Evolutionary conservation across 225 moss, liverwort and hornwort species (phyloP), one percentile per base, ranked within the genome.

Genomic region (Bryoerythrophyllum caledonicum): DNA sequence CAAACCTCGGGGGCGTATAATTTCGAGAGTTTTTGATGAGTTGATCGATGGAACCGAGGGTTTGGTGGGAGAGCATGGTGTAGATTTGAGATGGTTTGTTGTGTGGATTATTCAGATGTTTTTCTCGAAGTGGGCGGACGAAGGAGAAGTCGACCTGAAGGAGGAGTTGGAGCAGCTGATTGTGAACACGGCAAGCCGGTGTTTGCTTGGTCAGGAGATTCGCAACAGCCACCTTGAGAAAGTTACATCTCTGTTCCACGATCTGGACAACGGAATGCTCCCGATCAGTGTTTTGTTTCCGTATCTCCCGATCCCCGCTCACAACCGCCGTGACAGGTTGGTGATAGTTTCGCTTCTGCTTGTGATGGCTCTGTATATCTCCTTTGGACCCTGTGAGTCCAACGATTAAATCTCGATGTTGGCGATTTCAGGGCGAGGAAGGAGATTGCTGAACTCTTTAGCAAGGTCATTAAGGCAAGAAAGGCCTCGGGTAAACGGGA

Each of bases 221-320:
- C 83, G 95, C 25, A 89, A 90, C 63, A 83, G 91, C 49, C 85
- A 95, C 62, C 95, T 99, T 72, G 93, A 93, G 37, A 93, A 92
- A 80, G 95, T 99, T 32, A 93, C 91, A 20, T 74, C 82, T 2
- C 85, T 93, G 55, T 93, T 99, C 52, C 92, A 95, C 68, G 92
- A 94, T 63, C 83, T 99, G 26, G 99, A 99, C 78, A 95, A 90
- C 64, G 99, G 99, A 54, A 99, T 99, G 99, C 91, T 81, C 27
- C 95, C 99, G 17, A 85, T 99, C 77, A 99, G 95, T 78, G 65
- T 95, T 10, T 69, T 99, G 46, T 99, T 95, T 78, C 99, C 99
- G 8, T 90, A 95, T 59, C 86, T 99, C 26, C 99, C 99, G 32
- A 99, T 93, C 57, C 85, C 99, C 14, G 99, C 95, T 37, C 99